Base-by-base conservation (phyloP, 2,329 filamentous ascomycete species). In the Aspergillus brasiliensis region DNA sequence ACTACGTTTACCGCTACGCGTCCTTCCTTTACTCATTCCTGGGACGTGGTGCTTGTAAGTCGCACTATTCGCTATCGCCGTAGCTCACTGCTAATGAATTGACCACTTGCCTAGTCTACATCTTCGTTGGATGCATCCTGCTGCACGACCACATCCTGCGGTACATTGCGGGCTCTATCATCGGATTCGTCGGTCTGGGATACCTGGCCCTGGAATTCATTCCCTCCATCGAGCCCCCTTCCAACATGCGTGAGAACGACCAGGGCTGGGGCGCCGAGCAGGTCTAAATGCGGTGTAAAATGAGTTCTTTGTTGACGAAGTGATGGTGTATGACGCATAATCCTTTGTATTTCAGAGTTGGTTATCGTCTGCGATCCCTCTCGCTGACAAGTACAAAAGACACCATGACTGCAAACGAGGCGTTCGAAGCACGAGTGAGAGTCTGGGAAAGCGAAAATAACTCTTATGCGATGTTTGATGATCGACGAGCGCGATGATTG, bases 21-120 rank as follows among this genome's bases (percentile, higher is more conserved):
- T 96, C 92, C 10, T 99, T 99, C 83, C 88, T 98, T 79, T 98
- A 98, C 83, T 96, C 91, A 59, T 98, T 99, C 84, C 81, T 98
- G 69, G 95, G 95, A 63, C 92, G 95, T 74, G 95, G 95, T 79
- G 84, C 92, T 76, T 98, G 93, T 97, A 87, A 80, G 92, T 88
- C 28, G n/a, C 21, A 49, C 25, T 28, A 28, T 37, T 42, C 17
- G 8, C 4, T 21, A 25, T 11, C 44, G 17, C 13, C 8, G 37
- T 2, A 8, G 13, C 17, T 13, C 8, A 21, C 11, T 17, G 25
- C 21, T 7, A 8, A 23, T 19, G 11, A 51, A 23, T 47, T 62
- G 23, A 64, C 56, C 37, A 27, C 25, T 10, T 53, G 6, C n/a
- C 31, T 62, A 97, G 93, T 99, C 83, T 99, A 99, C 85, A 86